Evolutionary conservation across 208 protist species (phyloP).

Genomic region (Wallacemonas sp.): DNA sequence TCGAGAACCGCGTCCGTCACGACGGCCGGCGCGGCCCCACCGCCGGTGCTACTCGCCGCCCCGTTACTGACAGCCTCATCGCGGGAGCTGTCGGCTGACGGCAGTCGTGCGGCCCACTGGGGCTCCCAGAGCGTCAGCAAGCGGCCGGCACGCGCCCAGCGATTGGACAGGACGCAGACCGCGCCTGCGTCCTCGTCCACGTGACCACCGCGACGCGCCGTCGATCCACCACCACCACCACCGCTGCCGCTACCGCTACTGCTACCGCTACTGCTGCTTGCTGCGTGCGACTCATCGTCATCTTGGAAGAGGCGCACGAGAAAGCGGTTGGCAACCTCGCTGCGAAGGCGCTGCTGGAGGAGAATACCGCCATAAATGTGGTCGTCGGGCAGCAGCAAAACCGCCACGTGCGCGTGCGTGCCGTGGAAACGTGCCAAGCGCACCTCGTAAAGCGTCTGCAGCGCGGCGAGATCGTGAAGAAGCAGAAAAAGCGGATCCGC

Average conservation of each 20-base stretch:
- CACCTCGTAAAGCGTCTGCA: constrained; percentile 40
- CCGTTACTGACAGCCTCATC: too few relatives aligned
- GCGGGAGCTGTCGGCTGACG: too few relatives aligned
- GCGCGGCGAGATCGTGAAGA: constrained; percentile 58
- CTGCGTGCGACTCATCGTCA: neutral
- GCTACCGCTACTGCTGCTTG: too few relatives aligned
- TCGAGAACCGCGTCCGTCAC: constrained; percentile 20
- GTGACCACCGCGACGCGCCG: too few relatives aligned
- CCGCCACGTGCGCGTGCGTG: constrained; percentile 31
- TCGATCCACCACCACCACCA: too few relatives aligned
- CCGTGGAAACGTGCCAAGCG: constrained; percentile 27
- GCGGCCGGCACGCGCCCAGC: constrained; percentile 16
- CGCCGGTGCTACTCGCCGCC: too few relatives aligned
- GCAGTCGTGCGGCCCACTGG: constrained; percentile 23
- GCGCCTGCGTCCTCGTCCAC: too few relatives aligned
- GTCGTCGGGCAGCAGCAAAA: constrained; percentile 77
- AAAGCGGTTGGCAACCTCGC: constrained; percentile 47
- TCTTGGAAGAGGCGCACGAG: constrained; percentile 52
- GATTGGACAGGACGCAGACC: constrained; percentile 5
- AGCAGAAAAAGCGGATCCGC: constrained; percentile 51
- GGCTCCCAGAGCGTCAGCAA: constrained; percentile 27
- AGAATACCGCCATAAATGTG: constrained; percentile 54
- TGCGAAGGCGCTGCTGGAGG: constrained; percentile 43
- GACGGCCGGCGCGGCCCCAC: neutral
- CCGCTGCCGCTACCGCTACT: too few relatives aligned